Evolutionary conservation across 192 early-diverging fungal species (phyloP), one percentile per base, ranked within the genome.

Genomic region (Entomortierella chlamydospora): DNA sequence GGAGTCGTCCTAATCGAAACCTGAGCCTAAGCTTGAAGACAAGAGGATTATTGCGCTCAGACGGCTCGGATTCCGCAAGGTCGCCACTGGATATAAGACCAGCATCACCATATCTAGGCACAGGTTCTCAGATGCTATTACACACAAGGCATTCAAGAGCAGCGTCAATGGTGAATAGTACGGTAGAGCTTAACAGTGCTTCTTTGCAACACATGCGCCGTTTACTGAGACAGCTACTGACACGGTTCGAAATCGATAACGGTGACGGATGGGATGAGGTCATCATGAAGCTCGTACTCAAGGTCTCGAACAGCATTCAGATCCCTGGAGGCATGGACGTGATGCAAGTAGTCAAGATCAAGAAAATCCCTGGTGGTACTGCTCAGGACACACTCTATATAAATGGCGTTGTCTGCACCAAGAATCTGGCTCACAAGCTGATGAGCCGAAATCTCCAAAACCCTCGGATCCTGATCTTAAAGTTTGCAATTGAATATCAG

Each of bases 371-470:
- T 0, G 98, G 97, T 11, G 96, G 95, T 11, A 28, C 70, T 28
- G 93, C 95, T 0, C 49, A 68, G 28, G 95, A 97, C 73, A 92
- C 91, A 47, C 86, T 93, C 50, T 98, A 94, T 81, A 88, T 99
- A 41, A 85, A 89, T 29, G 98, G 97, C 15, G 89, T 97, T 20
- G 96, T 98, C n/a, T 97, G 92, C 60, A 89, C 93, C n/a, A 98
- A 97, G 74, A 93, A 92, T 68, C 85, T 96, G 25, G 93, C 94
- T 0, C 96, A 99, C 82, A 95, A 96, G 63, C 85, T 87, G 65
- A 98, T 99, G 97, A 84, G 91, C 2, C 84, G 86, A 9, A 81
- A 79, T 15, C 80, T 96, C 6, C 26, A 60, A 0, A 81, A 91
- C 20, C 97, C 97, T 11, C 89, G 91, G 9, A 93, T 99, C 52